Base-by-base conservation (phyloP, 1,139 yeast genomes). In the Suhomyces guaymorum region DNA sequence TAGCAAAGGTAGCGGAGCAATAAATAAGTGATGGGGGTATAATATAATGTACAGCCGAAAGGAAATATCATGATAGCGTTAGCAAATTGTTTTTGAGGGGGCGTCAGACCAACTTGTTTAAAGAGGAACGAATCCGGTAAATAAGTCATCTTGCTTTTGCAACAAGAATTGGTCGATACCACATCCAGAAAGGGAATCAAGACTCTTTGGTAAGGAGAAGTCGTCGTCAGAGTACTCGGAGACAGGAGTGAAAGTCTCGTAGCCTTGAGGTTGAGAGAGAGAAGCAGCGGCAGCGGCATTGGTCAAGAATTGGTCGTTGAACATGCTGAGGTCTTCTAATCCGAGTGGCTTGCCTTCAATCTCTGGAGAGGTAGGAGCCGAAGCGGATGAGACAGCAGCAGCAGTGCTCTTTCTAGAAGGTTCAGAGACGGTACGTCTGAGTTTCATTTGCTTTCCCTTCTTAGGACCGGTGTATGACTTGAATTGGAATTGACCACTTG, bases 401-500 rank as follows among this genome's bases (percentile, higher is more conserved):
- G 39, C 31, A 26, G 24, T 28, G 22, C 20, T 24, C 37, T 33
- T 33, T 25, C 32, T 33, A 15, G 35, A 30, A 17, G 59, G 57
- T 34, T 55, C 63, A 12, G 63, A 54, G 26, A 47, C 47, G 7
- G 59, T 48, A 21, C 53, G 51, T 43, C 57, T 38, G 34, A 49
- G 54, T 28, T 43, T 44, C 28, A 39, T 30, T 31, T 37, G 46
- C 18, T 58, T 57, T 42, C 53, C 55, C 39, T 48, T 52, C 37
- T 53, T 53, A 28, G 71, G 70, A 7, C 67, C 65, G 19, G 54
- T 58, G 52, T 66, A 64, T n/a, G 62, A 51, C 44, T 63, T 67
- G 54, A 63, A 66, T 46, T 63, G 72, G 38, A 65, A 55, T 36
- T 59, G 63, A 32, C 60, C 56, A 14, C 51, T 46, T 25, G 49